These are phyloP conservation scores for Phlebiopsis gigantea DNA, from an alignment of 768 basidiomycete species.

Conservation along the genomic window DNA sequence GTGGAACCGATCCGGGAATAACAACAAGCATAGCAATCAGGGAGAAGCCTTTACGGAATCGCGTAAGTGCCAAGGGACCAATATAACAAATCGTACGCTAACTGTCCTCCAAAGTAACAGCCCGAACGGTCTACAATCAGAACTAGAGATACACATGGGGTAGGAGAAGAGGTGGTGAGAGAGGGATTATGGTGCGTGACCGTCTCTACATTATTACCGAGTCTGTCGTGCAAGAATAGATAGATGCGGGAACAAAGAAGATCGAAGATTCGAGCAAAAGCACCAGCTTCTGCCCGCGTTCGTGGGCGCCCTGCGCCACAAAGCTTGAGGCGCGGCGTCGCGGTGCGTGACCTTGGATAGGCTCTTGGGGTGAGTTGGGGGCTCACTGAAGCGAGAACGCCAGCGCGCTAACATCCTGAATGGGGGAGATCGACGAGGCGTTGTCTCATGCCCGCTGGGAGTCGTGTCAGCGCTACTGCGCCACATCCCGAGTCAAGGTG, in stretches of 20 bases:
- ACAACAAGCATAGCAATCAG: neutral
- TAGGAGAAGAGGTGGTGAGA: neutral
- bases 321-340: neutral
- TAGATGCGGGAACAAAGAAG: neutral
- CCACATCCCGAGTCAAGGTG: neutral
- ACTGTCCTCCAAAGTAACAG: neutral
- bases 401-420: neutral
- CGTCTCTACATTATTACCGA: neutral
- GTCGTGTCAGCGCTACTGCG: neutral
- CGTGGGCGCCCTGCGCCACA: conserved; percentile 1
- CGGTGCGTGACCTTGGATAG: neutral
- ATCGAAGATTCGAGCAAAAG: neutral
- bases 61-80: neutral
- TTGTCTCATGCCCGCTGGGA: neutral
- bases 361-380: neutral
- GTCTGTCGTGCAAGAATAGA: neutral
- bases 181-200: neutral
- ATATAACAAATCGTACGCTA: neutral
- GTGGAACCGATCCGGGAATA: neutral
- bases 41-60: neutral
- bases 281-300: neutral
- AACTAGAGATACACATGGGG: conserved; percentile 2
- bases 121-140: neutral
- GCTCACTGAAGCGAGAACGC: neutral
- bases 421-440: neutral